Evolutionary conservation across 106 monocot species (phyloP).

Genomic region (Phalaenopsis aphrodite): DNA sequence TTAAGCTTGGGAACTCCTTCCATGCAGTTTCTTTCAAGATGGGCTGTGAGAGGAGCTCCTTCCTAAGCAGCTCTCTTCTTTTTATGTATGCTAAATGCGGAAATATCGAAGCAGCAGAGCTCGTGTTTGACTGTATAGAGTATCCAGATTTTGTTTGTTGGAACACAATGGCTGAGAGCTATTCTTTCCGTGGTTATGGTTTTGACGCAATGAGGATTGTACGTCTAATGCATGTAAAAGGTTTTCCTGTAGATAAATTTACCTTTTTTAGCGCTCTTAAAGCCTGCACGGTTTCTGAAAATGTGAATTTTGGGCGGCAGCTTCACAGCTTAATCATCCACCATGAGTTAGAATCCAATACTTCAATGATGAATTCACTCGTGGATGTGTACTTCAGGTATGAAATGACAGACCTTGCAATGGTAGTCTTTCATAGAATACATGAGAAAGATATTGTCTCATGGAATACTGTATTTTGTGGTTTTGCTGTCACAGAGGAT

Average conservation of each 20-base stretch:
- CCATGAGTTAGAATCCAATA: constrained; percentile 11
- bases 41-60: constrained; percentile 17
- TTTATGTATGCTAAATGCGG: constrained; percentile 27
- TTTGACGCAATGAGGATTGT: constrained; percentile 19
- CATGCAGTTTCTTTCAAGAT: constrained; percentile 19
- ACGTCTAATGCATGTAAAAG: constrained; percentile 11
- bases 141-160: constrained; percentile 28
- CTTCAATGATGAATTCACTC: constrained; percentile 29
- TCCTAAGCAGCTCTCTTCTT: constrained; percentile 25
- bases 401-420: constrained; percentile 20
- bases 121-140: constrained; percentile 10
- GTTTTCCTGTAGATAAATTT: constrained; percentile 11
- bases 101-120: constrained; percentile 14
- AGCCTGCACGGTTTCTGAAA: constrained; percentile 6
- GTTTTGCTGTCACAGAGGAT: constrained; percentile 19
- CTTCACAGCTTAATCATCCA: constrained; percentile 23
- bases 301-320: constrained; percentile 13
- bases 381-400: constrained; percentile 22
- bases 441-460: constrained; percentile 25
- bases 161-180: constrained; percentile 35
- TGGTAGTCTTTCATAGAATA: constrained; percentile 14
- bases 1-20: constrained; percentile 13
- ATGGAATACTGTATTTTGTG: constrained; percentile 29
- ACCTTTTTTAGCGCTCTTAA: constrained; percentile 26
- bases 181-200: constrained; percentile 15